A percentile compares a stretch with the other conserved stretches of the same genome.
Evolutionary conservation across 352 stramenopile genomes (phyloP).

Genomic region (Pythium phragmiticola): DNA sequence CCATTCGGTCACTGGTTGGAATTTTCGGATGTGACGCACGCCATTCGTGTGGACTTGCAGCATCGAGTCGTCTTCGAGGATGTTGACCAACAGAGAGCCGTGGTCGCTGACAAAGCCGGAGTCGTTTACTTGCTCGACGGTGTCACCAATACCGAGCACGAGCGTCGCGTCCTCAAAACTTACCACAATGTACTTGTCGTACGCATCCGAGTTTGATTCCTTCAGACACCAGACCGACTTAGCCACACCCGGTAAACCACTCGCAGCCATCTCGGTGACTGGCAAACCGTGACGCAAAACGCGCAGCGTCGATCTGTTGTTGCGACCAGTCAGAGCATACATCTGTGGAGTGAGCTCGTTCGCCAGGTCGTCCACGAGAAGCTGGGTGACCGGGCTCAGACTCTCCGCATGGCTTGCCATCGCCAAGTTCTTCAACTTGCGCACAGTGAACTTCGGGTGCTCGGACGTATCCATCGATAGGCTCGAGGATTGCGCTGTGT

Average conservation of each 20-base stretch:
- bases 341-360: constrained; percentile 97
- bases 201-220: constrained; percentile 69
- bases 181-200: constrained; percentile 98
- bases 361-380: constrained; percentile 94
- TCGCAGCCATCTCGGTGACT: constrained; percentile 96
- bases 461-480: constrained; percentile 66
- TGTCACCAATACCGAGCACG: constrained; percentile 96
- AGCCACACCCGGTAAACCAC: constrained; percentile 93
- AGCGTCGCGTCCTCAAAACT: constrained; percentile 99
- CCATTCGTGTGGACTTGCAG: constrained; percentile 96
- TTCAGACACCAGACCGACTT: constrained; percentile 95
- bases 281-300: constrained; percentile 95
- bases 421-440: constrained; percentile 88
- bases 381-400: constrained; percentile 93
- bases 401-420: constrained; percentile 80
- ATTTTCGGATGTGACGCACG: constrained; percentile 94
- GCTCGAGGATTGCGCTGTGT: constrained; percentile 72
- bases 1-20: constrained; percentile 95
- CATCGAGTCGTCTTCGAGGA: constrained; percentile 95
- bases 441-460: constrained; percentile 65
- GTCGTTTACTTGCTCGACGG: constrained; percentile 97
- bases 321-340: constrained; percentile 94
- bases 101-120: constrained; percentile 94
- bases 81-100: constrained; percentile 93
- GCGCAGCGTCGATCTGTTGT: constrained; percentile 92